Evolutionary conservation across 176 grass and related monocot genomes (phyloP).

Genomic region (Urochloa ruziziensis): DNA sequence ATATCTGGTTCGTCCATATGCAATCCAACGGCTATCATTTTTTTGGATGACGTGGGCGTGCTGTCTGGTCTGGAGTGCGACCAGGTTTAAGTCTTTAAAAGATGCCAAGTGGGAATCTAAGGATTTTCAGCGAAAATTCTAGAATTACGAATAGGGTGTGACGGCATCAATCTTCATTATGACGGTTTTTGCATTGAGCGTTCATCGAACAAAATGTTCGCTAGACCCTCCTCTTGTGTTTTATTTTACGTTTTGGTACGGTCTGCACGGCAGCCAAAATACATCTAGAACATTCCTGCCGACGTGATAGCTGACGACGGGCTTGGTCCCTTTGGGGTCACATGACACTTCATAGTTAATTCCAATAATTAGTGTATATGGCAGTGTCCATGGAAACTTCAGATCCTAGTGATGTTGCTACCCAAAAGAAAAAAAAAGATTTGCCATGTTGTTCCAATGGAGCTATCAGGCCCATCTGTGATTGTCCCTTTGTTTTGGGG

Average conservation of each 20-base stretch:
- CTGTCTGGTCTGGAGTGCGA: no score
- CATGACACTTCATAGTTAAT: not conserved
- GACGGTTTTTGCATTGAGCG: no score
- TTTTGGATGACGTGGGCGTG: no score
- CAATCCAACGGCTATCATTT: no score
- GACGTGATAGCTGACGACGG: not conserved
- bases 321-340: not conserved
- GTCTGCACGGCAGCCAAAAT: not conserved
- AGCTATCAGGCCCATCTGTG: not conserved
- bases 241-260: not conserved
- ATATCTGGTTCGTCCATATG: no score
- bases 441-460: not conserved
- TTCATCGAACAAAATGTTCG: not conserved
- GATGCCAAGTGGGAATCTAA: not conserved
- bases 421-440: not conserved
- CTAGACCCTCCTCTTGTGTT: not conserved
- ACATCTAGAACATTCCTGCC: not conserved
- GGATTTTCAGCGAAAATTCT: not conserved
- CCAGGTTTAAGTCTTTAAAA: no score
- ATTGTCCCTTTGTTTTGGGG: not conserved
- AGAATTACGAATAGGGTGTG: not conserved
- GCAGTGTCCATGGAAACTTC: not conserved
- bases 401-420: not conserved
- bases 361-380: no score
- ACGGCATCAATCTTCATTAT: no score